phyloP scores from a whole-genome alignment of 352 stramenopile species.

The Blastocystis sp. region DNA sequence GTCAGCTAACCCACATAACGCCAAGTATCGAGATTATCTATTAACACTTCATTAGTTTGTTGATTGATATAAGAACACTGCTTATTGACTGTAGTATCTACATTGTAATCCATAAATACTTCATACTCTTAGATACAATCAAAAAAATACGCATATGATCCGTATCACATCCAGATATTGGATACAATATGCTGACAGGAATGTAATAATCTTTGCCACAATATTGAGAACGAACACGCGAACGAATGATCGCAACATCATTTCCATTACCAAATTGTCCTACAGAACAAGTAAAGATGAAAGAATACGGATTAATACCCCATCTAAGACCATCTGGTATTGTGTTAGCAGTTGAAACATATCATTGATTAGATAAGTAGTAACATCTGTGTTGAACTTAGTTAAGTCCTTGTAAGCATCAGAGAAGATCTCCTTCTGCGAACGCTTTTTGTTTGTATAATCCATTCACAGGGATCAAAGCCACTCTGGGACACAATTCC shows the following conservation, averaged over 20 bases:
- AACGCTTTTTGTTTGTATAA: not conserved
- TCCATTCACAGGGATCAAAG: not conserved
- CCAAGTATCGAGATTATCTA: constrained; percentile 11
- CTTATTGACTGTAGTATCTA: constrained; percentile 58
- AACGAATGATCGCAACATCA: constrained; percentile 8
- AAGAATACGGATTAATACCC: constrained; percentile 8
- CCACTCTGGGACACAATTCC: no score
- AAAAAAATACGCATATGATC: constrained; percentile 24
- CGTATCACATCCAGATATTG: not conserved
- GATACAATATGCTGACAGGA: constrained; percentile 49
- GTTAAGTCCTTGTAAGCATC: constrained; percentile 15
- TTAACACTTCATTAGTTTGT: constrained; percentile 18
- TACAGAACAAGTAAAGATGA: not conserved
- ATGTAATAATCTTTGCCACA: constrained; percentile 57
- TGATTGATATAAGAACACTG: constrained; percentile 11
- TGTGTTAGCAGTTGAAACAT: not conserved
- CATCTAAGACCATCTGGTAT: constrained; percentile 18
- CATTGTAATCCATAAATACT: no score
- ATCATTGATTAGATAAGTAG: constrained; percentile 16
- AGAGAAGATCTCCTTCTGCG: constrained; percentile 37
- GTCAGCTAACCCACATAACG: not conserved
- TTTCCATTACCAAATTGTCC: constrained; percentile 28
- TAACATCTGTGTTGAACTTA: not conserved
- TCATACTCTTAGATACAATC: constrained; percentile 21
- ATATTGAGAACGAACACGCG: constrained; percentile 28